Evolutionary conservation across 1,284 basidiomycete genomes (phyloP).

Genomic region (Phellinidium pouzarii): DNA sequence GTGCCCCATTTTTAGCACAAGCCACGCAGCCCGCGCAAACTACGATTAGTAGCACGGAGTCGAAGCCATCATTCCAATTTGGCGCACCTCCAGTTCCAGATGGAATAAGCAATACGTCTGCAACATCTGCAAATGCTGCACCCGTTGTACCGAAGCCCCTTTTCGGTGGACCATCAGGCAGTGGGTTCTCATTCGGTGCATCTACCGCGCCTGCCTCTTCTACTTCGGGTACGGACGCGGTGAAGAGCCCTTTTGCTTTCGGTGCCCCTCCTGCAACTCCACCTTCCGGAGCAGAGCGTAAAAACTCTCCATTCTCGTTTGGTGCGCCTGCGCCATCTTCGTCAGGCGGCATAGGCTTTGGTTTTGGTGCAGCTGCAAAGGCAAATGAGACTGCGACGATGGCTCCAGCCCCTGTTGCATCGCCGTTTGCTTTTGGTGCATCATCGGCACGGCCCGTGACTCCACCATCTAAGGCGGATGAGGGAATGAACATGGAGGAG

Average conservation of each 20-base stretch:
- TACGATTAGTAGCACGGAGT: slow-evolving; percentile 31
- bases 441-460: slow-evolving; percentile 36
- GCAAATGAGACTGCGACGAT: slow-evolving; percentile 14
- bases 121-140: not conserved
- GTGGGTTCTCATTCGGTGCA: slow-evolving; percentile 11
- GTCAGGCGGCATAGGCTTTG: slow-evolving; percentile 16
- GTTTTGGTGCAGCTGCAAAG: slow-evolving; percentile 17
- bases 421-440: slow-evolving; percentile 30
- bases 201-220: slow-evolving; percentile 8
- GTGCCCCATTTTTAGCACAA: slow-evolving; percentile 8
- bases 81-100: slow-evolving; percentile 12
- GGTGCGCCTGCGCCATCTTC: slow-evolving; percentile 8
- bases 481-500: slow-evolving; percentile 62
- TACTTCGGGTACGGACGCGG: slow-evolving; percentile 3
- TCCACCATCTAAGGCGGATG: slow-evolving; percentile 45
- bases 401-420: slow-evolving; percentile 18
- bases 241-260: slow-evolving; percentile 20
- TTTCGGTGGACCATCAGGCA: slow-evolving; percentile 12
- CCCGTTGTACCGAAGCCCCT: slow-evolving; percentile 19
- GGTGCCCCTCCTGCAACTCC: slow-evolving; percentile 22
- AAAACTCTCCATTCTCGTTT: slow-evolving; percentile 10
- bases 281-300: slow-evolving; percentile 15
- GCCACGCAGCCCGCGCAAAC: not conserved
- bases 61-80: slow-evolving; percentile 40
- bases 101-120: not conserved